phyloP scores from a whole-genome alignment of 2,329 filamentous ascomycete species.

The Neophaeococcomyces mojaviensis region DNA sequence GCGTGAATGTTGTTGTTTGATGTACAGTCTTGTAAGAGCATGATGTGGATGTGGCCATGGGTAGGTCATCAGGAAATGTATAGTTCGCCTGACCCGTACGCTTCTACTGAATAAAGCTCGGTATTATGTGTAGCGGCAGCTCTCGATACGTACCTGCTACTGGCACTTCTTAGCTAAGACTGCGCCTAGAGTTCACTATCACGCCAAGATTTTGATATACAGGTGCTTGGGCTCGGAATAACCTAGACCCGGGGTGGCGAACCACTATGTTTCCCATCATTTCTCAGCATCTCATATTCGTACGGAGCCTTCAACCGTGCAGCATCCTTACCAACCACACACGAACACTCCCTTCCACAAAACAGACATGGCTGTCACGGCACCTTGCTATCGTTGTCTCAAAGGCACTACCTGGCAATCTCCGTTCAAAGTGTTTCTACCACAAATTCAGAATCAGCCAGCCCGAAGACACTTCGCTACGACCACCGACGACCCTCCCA shows the following conservation, averaged over 20 bases:
- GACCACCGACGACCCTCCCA: constrained; percentile 32
- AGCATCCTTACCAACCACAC: background rate
- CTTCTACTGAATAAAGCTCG: too few relatives aligned
- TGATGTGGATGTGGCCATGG: too few relatives aligned
- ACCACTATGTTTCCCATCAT: background rate
- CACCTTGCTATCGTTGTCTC: constrained; percentile 17
- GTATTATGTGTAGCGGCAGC: too few relatives aligned
- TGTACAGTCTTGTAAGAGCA: too few relatives aligned
- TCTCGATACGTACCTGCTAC: too few relatives aligned
- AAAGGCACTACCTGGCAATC: constrained; percentile 20
- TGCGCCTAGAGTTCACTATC: too few relatives aligned
- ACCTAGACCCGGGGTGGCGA: background rate
- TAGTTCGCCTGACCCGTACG: too few relatives aligned
- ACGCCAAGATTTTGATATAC: too few relatives aligned
- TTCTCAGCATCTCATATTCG: constrained; percentile 4
- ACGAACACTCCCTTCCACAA: constrained; percentile 24
- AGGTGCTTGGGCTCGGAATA: background rate
- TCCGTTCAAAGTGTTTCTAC: constrained; percentile 22
- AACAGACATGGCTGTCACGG: constrained; percentile 15
- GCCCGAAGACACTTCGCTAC: constrained; percentile 36
- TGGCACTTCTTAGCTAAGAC: too few relatives aligned
- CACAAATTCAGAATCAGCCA: constrained; percentile 6
- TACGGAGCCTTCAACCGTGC: background rate
- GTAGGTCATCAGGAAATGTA: too few relatives aligned
- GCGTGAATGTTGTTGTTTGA: too few relatives aligned